These are phyloP conservation scores for Dioscorea dumetorum DNA, from an alignment of 106 monocot species.

Conservation along the genomic window DNA sequence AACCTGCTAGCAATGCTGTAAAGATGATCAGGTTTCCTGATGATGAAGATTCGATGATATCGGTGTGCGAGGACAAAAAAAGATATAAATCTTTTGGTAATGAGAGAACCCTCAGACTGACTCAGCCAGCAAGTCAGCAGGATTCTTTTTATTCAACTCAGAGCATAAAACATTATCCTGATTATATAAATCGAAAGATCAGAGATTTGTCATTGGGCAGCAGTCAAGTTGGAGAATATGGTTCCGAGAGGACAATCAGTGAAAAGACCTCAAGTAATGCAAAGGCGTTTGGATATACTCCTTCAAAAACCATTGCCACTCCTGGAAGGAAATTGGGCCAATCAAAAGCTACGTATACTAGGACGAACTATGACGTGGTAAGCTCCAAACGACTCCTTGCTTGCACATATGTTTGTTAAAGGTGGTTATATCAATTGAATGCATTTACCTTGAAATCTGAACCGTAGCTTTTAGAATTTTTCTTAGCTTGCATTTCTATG, in stretches of 20 bases:
- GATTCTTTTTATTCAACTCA: constrained; percentile 44
- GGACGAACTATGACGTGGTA: constrained; percentile 38
- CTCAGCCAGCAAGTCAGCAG: constrained; percentile 18
- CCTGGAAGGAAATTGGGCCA: constrained; percentile 43
- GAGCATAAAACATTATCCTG: constrained; percentile 43
- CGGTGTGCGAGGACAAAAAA: constrained; percentile 27
- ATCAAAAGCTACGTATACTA: constrained; percentile 33
- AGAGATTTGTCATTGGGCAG: constrained; percentile 44
- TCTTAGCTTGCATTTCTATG: too few relatives aligned
- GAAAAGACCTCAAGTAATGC: constrained; percentile 17
- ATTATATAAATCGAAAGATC: constrained; percentile 25
- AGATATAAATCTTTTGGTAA: constrained; percentile 45
- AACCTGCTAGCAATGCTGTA: constrained; percentile 13
- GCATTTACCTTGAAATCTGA: too few relatives aligned
- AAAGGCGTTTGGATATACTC: constrained; percentile 38
- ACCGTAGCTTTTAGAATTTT: too few relatives aligned
- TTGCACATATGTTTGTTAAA: too few relatives aligned
- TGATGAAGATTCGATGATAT: constrained; percentile 36
- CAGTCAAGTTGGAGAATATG: constrained; percentile 33
- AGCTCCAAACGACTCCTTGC: background rate
- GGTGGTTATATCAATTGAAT: too few relatives aligned
- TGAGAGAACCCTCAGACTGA: constrained; percentile 38
- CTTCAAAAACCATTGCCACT: constrained; percentile 40
- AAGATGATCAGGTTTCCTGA: constrained; percentile 54
- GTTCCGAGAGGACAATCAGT: constrained; percentile 5